Evolutionary conservation across 441 rosid species (phyloP), one percentile per base, ranked within the genome.

Genomic region (Pelargonium cotyledonis): DNA sequence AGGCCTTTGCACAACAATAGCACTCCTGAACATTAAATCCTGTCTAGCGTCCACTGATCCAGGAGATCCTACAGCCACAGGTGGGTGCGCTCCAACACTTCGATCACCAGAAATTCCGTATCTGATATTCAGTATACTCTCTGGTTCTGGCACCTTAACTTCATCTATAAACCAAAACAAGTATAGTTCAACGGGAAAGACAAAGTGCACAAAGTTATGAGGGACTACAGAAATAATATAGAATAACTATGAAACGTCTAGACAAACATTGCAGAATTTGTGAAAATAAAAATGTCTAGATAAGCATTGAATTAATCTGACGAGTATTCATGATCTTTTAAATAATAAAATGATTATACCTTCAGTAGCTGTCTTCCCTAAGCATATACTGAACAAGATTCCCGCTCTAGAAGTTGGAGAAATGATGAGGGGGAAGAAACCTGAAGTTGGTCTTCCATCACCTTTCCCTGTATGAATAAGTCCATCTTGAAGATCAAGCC

Each of bases 401-500:
- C 95, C 97, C 8, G 90, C 89, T 74, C 83, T 89, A 67, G 98
- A 89, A 65, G 83, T 81, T 61, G 97, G 88, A 75, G 98, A 89
- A 73, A 89, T 81, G 73, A 80, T 78, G 67, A 92, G 96, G 3
- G 99, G 99, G 72, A 89, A 90, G 79, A 89, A 88, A 74, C 86
- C 79, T 55, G 88, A 80, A 72, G 86, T 77, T 29, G 98, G 98
- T 74, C 99, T 92, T 82, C 99, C 91, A 74, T 87, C 86, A 46
- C 72, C 79, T 79, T 83, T 73, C 65, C 90, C 85, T 63, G 78
- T 76, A 76, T 90, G 97, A 75, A 83, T 76, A 81, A 95, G 90
- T 69, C 97, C 99, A 79, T 82, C 92, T 89, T 92, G 95, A 78
- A 90, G 97, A 73, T 92, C 95, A 77, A 95, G 95, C 92, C 97